Conservation (phyloP, 169 alveolate genomes). For the Hepatocystis sp. region DNA sequence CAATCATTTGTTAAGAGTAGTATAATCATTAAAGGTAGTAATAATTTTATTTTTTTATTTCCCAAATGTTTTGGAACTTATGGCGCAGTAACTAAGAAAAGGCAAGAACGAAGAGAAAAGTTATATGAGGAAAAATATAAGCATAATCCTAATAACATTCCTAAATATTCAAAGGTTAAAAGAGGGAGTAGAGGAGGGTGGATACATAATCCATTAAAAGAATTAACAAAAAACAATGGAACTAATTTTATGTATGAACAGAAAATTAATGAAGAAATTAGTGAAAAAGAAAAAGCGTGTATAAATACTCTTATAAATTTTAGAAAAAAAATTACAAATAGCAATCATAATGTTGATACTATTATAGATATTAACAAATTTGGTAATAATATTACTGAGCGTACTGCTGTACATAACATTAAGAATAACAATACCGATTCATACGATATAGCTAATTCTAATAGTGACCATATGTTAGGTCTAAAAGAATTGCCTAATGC, state of each 20-base stretch:
- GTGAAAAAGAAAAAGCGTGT: constrained; percentile 47
- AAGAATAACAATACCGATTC: too few relatives aligned
- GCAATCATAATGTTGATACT: too few relatives aligned
- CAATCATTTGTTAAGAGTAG: too few relatives aligned
- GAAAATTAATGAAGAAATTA: constrained; percentile 49
- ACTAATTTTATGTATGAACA: constrained; percentile 54
- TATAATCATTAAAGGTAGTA: too few relatives aligned
- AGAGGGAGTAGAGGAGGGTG: constrained; percentile 75
- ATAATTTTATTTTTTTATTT: too few relatives aligned
- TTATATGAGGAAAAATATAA: constrained; percentile 68
- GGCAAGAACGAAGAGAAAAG: constrained; percentile 50
- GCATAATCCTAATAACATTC: constrained; percentile 58
- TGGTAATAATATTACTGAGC: background rate
- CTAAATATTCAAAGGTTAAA: constrained; percentile 58
- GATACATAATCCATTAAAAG: constrained; percentile 66
- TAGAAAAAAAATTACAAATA: constrained; percentile 7
- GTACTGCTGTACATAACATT: background rate
- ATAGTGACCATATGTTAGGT: too few relatives aligned
- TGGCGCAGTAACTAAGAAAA: constrained; percentile 73
- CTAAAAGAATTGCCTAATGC: too few relatives aligned
- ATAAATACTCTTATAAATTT: constrained; percentile 36
- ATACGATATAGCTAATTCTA: too few relatives aligned
- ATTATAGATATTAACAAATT: too few relatives aligned
- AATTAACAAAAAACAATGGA: constrained; percentile 70
- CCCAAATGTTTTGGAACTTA: constrained; percentile 44